Conservation (phyloP, 805 yeast species). For the Yamadazyma tumulicola region DNA sequence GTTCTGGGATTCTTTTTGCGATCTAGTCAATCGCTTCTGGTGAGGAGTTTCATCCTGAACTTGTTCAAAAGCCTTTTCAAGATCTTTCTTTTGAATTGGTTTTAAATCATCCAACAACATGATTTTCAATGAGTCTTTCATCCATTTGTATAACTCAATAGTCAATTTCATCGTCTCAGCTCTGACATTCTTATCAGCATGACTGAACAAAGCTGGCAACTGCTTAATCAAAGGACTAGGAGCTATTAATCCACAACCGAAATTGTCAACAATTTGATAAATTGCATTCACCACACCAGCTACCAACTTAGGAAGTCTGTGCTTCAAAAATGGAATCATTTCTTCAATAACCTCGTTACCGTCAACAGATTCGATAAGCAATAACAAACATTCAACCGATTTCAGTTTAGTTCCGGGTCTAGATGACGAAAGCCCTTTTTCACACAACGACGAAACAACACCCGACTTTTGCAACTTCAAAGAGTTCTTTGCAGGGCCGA, state of each 20-base stretch:
- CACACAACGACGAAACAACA: conserved; percentile 56
- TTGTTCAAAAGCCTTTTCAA: conserved; percentile 62
- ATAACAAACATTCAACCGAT: conserved; percentile 58
- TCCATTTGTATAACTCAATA: conserved; percentile 69
- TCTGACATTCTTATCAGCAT: conserved; percentile 84
- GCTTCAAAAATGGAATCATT: conserved; percentile 56
- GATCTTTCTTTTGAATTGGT: conserved; percentile 88
- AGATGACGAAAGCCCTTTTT: conserved; percentile 75
- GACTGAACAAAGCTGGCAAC: conserved; percentile 70
- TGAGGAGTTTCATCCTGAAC: conserved; percentile 37
- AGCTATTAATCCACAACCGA: conserved; percentile 61
- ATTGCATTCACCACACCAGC: conserved; percentile 62
- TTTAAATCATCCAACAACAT: conserved; percentile 69
- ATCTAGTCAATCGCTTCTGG: conserved; percentile 54
- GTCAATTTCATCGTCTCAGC: conserved; percentile 69
- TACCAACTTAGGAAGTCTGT: conserved; percentile 74
- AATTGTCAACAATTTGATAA: conserved; percentile 50
- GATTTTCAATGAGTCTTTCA: conserved; percentile 59
- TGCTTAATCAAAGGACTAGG: conserved; percentile 55
- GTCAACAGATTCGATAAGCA: conserved; percentile 59
- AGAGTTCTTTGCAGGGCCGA: conserved; percentile 48
- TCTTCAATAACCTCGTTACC: conserved; percentile 62
- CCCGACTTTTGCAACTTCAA: conserved; percentile 36
- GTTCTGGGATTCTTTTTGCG: conserved; percentile 27
- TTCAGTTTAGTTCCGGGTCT: conserved; percentile 71